Conservation (phyloP, 2,329 filamentous ascomycete genomes). For the Penicillium brasilianum region DNA sequence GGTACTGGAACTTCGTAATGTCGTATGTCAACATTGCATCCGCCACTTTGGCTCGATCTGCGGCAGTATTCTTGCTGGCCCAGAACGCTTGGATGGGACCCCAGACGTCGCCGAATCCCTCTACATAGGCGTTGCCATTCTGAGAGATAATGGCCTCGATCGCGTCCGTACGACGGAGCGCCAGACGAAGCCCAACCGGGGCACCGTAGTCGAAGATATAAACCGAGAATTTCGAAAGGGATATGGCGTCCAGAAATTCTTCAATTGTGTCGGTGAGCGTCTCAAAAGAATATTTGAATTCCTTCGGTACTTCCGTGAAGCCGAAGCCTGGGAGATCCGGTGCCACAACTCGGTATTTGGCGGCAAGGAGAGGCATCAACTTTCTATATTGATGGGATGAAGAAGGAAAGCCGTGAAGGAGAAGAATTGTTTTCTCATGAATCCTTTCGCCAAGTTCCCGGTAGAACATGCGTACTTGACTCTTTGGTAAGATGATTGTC, state of each 20-base stretch:
- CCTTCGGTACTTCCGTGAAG: slow-evolving; percentile 56
- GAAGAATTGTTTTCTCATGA: slow-evolving; percentile 38
- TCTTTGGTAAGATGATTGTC: not conserved
- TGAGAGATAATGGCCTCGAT: slow-evolving; percentile 62
- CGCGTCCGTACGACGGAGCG: slow-evolving; percentile 54
- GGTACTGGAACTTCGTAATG: slow-evolving; percentile 54
- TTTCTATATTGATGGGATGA: slow-evolving; percentile 54
- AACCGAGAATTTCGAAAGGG: slow-evolving; percentile 56
- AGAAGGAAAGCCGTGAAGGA: slow-evolving; percentile 55
- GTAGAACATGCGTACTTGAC: not conserved
- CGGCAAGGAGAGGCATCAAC: slow-evolving; percentile 51
- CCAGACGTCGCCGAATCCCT: slow-evolving; percentile 62
- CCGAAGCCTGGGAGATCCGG: slow-evolving; percentile 66
- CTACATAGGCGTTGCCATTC: slow-evolving; percentile 66
- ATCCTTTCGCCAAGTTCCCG: not conserved
- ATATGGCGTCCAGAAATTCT: slow-evolving; percentile 56
- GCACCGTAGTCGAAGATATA: slow-evolving; percentile 70
- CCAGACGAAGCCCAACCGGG: slow-evolving; percentile 60
- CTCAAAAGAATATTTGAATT: slow-evolving; percentile 61
- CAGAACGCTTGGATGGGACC: slow-evolving; percentile 54
- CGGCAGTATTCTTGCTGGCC: slow-evolving; percentile 43
- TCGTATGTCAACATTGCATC: slow-evolving; percentile 44
- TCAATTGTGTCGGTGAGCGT: slow-evolving; percentile 55
- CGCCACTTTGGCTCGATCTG: slow-evolving; percentile 45
- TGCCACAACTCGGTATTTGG: slow-evolving; percentile 55